Conservation (phyloP, 169 alveolate genomes). For the Plasmodium coatneyi region DNA sequence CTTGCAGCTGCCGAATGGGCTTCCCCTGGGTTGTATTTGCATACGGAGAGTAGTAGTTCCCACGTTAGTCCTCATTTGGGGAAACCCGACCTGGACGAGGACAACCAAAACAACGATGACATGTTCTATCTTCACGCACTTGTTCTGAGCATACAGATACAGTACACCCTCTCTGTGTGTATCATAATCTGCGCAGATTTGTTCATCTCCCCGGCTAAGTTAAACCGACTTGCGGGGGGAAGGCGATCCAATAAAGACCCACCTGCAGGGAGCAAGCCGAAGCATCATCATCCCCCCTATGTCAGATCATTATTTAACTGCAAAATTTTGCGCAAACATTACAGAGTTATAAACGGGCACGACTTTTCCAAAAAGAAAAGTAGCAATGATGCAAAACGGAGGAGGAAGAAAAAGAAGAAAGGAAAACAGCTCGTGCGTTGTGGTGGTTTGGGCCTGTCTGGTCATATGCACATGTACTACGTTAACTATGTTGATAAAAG, state of each 20-base stretch:
- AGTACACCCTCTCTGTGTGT: conserved; percentile 49
- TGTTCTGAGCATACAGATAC: conserved; percentile 67
- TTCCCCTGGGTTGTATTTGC: not conserved
- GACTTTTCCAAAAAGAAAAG: not conserved
- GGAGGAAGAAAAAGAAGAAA: not conserved
- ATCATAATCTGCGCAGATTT: conserved; percentile 61
- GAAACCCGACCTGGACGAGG: not conserved
- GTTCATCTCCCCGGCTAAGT: conserved; percentile 30
- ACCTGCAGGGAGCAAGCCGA: not conserved
- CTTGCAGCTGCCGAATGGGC: not conserved
- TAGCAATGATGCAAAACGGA: not conserved
- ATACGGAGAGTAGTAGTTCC: not conserved
- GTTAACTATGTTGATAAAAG: not conserved
- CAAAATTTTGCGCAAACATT: conserved; percentile 49
- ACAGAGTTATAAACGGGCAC: conserved; percentile 29
- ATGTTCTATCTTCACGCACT: conserved; percentile 65
- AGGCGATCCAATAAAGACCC: conserved; percentile 10
- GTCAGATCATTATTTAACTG: conserved; percentile 25
- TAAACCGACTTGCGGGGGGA: conserved; percentile 16
- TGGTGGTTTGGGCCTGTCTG: not conserved
- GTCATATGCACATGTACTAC: not conserved
- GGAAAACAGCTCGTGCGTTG: too few species aligned
- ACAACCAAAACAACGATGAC: conserved; percentile 28
- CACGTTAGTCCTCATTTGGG: not conserved
- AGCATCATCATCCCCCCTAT: not conserved